Conservation (phyloP, 768 basidiomycete genomes). For the Mycena olivaceomarginata region DNA sequence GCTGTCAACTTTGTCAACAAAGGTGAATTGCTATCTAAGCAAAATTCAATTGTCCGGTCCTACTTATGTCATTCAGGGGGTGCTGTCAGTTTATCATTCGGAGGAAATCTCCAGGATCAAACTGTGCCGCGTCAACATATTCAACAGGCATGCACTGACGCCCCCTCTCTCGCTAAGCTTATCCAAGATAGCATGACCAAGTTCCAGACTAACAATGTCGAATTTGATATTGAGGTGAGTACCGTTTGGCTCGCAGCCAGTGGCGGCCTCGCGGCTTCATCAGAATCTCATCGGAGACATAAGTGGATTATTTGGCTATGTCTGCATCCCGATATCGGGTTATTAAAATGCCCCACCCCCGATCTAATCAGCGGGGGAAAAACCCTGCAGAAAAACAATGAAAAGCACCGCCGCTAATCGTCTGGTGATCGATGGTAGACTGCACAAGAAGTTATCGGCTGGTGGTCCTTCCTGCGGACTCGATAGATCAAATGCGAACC, state of each 20-base stretch:
- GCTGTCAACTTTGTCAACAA: background rate
- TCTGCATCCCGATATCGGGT: no score
- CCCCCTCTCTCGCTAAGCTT: background rate
- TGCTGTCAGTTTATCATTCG: constrained; percentile 1
- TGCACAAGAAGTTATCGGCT: background rate
- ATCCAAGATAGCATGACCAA: constrained; percentile 1
- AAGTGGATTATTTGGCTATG: no score
- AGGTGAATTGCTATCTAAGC: constrained; percentile 1
- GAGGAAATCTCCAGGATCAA: constrained; percentile 3
- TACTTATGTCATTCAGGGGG: constrained; percentile 2
- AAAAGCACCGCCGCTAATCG: no score
- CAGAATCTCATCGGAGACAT: no score
- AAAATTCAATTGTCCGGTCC: background rate
- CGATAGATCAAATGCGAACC: background rate
- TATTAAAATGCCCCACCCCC: no score
- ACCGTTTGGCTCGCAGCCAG: no score
- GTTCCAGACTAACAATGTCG: constrained; percentile 4
- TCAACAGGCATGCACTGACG: constrained; percentile 3
- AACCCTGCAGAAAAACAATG: no score
- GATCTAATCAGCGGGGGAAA: no score
- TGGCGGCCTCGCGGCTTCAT: no score
- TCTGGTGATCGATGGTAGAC: no score
- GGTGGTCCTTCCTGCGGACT: background rate
- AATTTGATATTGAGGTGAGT: no score
- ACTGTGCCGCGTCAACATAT: background rate